A percentile compares a stretch with the other conserved stretches of the same genome.
Conservation (phyloP, 1,139 yeast species). For the Geotrichum klebahnii region DNA sequence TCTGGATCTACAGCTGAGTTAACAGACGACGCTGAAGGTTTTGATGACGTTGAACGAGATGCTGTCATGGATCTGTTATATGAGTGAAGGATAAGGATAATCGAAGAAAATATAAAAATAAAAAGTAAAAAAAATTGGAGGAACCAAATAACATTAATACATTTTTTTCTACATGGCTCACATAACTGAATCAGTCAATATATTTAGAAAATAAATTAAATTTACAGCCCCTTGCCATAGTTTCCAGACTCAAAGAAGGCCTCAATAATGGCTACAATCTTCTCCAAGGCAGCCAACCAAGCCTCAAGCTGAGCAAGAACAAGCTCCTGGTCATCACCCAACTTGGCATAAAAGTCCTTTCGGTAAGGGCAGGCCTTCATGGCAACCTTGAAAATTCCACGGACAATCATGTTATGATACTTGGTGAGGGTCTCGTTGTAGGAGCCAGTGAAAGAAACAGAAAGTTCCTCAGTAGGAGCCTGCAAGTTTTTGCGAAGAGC, state of each 20-base stretch:
- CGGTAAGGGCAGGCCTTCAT: constrained; percentile 96
- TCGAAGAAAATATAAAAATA: background rate
- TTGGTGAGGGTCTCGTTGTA: constrained; percentile 74
- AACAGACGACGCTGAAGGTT: too few species aligned
- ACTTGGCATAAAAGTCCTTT: constrained; percentile 74
- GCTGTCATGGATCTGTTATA: too few species aligned
- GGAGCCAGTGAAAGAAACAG: constrained; percentile 76
- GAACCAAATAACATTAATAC: background rate
- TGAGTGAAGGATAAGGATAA: too few species aligned
- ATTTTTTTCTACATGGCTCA: too few species aligned
- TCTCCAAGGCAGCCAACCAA: constrained; percentile 77
- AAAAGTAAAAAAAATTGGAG: background rate
- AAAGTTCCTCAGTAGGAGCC: constrained; percentile 58
- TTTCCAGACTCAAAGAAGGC: constrained; percentile 74
- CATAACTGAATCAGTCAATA: too few species aligned
- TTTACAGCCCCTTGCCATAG: constrained; percentile 81
- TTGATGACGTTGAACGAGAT: too few species aligned
- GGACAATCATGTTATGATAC: constrained; percentile 74
- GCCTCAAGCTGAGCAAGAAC: constrained; percentile 60
- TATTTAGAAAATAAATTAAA: background rate
- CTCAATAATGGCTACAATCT: constrained; percentile 66
- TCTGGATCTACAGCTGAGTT: constrained; percentile 20
- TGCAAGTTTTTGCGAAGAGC: constrained; percentile 79
- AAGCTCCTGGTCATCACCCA: constrained; percentile 47
- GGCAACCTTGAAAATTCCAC: constrained; percentile 86